Base-by-base conservation (phyloP, 352 stramenopile genomes). In the Phytophthora chlamydospora region DNA sequence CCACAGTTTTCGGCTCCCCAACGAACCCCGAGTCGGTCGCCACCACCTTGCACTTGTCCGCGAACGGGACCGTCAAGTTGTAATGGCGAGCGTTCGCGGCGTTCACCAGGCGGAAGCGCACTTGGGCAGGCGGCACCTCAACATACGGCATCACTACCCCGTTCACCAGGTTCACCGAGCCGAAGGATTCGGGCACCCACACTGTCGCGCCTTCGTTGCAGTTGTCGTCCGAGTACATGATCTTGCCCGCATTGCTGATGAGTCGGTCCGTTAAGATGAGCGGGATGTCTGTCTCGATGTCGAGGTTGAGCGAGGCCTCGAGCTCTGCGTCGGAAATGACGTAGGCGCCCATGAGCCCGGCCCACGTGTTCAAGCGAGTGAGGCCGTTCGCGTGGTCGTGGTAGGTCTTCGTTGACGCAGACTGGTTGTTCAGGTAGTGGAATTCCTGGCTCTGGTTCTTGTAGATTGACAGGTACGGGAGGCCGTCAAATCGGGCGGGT, bases 61-160 rank as follows among this genome's bases (percentile, higher is more conserved):
- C 68, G 53, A 92, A 92, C 9, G 83, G 80, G 11, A 90, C 71
- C 12, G 68, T 78, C 16, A 92, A 74, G 68, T 92, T 92, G 73
- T 92, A 92, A 69, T 92, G 73, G 35, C 83, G 83, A 32, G 83
- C 66, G 58, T 92, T 92, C 42, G 83, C 79, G 3, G 71, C 49
- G 55, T 90, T 92, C 6, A 68, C 53, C 19, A 89, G 19, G 31
- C 83, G 83, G 62, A 92, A 89, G 33, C 83, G 83, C 4, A 88
- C 80, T 35, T 90, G 83, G 16, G 78, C 76, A 16, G 75, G 69
- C 0, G 80, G 83, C 10, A 92, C 69, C 35, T 89, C 76, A 2
- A 89, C 38, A 63, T 85, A 91, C 16, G 77, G 77, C 41, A 87
- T 87, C 33, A 81, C 51, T 6, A 81, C 72, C 14, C 71, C 74